Percentiles rank a stretch among this genome's conserved stretches.
phyloP scores from a whole-genome alignment of 208 protist genomes.

The Crithidia thermophila region DNA sequence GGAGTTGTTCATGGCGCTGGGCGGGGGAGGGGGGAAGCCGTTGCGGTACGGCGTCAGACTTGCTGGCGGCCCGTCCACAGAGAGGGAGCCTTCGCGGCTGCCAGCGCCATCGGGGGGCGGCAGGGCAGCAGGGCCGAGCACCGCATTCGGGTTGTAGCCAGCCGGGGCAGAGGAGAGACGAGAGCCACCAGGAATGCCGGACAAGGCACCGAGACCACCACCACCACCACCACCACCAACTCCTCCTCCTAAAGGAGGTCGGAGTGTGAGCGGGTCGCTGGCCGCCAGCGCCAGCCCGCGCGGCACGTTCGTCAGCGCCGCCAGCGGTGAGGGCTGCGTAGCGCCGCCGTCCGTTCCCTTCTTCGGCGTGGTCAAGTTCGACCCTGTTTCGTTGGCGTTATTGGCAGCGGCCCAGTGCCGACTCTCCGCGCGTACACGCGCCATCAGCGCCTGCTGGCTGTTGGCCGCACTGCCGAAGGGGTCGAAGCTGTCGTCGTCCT shows the following conservation, averaged over 20 bases:
- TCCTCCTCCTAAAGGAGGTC: no score
- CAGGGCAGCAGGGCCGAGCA: no score
- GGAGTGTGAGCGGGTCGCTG: background rate
- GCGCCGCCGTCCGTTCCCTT: background rate
- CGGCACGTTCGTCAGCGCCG: constrained; percentile 1
- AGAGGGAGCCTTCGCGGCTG: no score
- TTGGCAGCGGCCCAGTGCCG: constrained; percentile 7
- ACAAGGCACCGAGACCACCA: background rate
- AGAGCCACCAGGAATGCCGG: background rate
- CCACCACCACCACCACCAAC: background rate
- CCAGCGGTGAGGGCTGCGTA: background rate
- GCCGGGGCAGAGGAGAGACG: background rate
- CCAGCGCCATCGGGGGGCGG: no score
- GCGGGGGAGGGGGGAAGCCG: constrained; percentile 7
- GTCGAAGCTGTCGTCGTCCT: constrained; percentile 8
- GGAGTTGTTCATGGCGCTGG: background rate
- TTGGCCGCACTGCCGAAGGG: constrained; percentile 15
- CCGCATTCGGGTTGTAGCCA: constrained; percentile 13
- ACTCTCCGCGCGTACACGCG: constrained; percentile 24
- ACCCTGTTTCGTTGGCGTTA: background rate
- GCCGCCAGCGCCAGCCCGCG: background rate
- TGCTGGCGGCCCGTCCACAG: no score
- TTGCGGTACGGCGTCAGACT: constrained; percentile 3
- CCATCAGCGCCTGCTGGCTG: constrained; percentile 25
- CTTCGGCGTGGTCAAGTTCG: background rate